These are phyloP conservation scores for Populus nigra DNA, from an alignment of 345 rosid genomes.

Conservation along the genomic window DNA sequence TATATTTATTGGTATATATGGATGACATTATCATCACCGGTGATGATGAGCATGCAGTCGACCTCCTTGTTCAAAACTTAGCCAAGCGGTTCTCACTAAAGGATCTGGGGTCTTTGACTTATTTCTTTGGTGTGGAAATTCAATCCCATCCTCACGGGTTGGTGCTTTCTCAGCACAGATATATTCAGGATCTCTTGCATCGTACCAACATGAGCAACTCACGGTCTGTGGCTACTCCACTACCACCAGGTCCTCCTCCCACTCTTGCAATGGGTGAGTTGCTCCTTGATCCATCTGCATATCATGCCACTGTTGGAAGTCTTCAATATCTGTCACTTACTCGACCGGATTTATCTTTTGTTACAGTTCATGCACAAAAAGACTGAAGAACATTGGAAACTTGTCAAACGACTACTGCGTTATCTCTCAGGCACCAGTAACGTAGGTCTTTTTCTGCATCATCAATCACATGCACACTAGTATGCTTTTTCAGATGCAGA, in stretches of 20 bases:
- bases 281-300: background rate
- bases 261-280: background rate
- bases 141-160: too few species aligned
- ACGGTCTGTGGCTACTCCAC: background rate
- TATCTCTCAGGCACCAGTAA: background rate
- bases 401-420: too few species aligned
- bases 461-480: background rate
- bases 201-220: background rate
- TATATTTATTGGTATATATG: background rate
- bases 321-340: background rate
- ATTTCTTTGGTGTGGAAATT: background rate
- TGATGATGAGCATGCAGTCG: background rate
- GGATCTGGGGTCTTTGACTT: rapidly evolving
- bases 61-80: background rate
- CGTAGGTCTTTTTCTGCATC: background rate
- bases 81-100: rapidly evolving
- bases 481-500: background rate
- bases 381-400: background rate
- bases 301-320: background rate
- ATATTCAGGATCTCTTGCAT: too few species aligned
- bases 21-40: background rate
- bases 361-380: background rate
- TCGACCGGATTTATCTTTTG: too few species aligned
- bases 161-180: too few species aligned
- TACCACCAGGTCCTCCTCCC: background rate